Evolutionary conservation across 768 basidiomycete species (phyloP).

Genomic region (Mycena albidolilacea): DNA sequence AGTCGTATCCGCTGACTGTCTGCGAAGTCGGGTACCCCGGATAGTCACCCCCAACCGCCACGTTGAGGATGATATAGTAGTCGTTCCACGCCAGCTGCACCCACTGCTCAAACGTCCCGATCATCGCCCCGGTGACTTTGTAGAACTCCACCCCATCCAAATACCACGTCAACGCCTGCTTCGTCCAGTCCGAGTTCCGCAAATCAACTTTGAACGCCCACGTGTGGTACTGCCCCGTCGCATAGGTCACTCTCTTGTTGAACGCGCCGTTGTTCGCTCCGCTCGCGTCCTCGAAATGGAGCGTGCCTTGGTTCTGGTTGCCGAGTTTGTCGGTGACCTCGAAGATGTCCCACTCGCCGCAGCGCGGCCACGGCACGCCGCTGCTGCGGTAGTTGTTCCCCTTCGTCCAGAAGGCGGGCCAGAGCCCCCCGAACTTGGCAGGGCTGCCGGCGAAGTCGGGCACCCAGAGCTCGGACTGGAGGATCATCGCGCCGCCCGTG

Average conservation of each 20-base stretch:
- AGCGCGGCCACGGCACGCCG: not conserved
- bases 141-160: constrained; percentile 17
- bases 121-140: constrained; percentile 6
- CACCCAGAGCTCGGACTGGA: constrained; percentile 9
- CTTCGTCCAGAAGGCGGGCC: constrained; percentile 11
- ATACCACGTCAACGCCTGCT: constrained; percentile 21
- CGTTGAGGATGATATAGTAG: constrained; percentile 10
- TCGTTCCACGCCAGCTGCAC: not conserved
- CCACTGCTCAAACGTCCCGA: not conserved
- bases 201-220: constrained; percentile 29
- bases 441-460: constrained; percentile 6
- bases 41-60: constrained; percentile 24
- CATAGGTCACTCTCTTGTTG: not conserved
- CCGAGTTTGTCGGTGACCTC: not conserved
- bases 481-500: not conserved
- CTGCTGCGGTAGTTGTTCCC: not conserved
- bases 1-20: constrained; percentile 12
- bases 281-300: not conserved
- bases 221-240: constrained; percentile 16
- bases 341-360: constrained; percentile 17
- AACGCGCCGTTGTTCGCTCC: not conserved
- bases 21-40: constrained; percentile 21
- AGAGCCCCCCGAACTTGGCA: not conserved
- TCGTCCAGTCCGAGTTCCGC: constrained; percentile 23
- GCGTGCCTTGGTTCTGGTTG: constrained; percentile 2